A percentile compares a stretch with the other conserved stretches of the same genome.
Evolutionary conservation across 306 rosid species (phyloP).

Genomic region (Astragalus glycyphyllos): DNA sequence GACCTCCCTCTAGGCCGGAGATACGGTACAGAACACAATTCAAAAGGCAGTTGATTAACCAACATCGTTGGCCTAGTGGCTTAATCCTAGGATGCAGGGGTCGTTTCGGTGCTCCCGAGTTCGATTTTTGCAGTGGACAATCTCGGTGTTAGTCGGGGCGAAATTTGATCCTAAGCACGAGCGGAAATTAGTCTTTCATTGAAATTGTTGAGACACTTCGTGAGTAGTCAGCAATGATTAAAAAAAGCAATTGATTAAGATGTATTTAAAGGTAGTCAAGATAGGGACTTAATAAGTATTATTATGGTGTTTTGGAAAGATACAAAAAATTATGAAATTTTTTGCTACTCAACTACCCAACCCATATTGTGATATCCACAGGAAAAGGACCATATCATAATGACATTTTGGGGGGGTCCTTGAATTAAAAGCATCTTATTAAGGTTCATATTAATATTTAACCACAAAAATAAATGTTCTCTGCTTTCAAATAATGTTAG

Average conservation of each 20-base stretch:
- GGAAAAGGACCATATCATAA: constrained; percentile 53
- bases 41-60: too few species aligned
- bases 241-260: constrained; percentile 44
- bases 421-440: constrained; percentile 57
- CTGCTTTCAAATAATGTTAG: constrained; percentile 42
- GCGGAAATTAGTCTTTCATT: too few species aligned
- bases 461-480: constrained; percentile 27
- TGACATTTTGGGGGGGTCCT: constrained; percentile 59
- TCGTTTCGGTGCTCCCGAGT: too few species aligned
- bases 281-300: constrained; percentile 35
- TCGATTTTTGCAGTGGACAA: too few species aligned
- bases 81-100: too few species aligned
- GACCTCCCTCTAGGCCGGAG: too few species aligned
- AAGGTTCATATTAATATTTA: constrained; percentile 53
- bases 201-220: too few species aligned
- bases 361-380: constrained; percentile 58
- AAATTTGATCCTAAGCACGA: too few species aligned
- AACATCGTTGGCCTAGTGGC: too few species aligned
- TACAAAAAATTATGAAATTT: constrained; percentile 52
- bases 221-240: too few species aligned
- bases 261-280: constrained; percentile 44
- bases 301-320: constrained; percentile 60
- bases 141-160: too few species aligned
- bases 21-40: too few species aligned
- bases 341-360: constrained; percentile 83